Base-by-base conservation (phyloP, 805 yeast species). In the Kodamaea lidongshanica region DNA sequence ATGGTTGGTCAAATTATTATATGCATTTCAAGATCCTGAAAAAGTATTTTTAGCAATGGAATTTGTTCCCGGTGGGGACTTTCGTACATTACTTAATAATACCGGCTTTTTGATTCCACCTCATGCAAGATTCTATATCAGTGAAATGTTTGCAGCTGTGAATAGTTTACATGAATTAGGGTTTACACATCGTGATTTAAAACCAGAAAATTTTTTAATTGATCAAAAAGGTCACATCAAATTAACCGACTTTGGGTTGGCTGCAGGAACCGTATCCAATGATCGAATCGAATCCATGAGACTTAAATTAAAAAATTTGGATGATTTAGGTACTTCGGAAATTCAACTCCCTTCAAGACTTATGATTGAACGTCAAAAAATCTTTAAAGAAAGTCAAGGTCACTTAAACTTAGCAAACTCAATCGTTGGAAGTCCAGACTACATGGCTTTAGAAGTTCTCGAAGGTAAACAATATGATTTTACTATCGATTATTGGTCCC, bases 1-100 rank as follows among this genome's bases (percentile, higher is more conserved):
- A 37, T 92, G 99, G 99, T 67, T 92, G 21, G 98, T 92, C 23
- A 87, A 87, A 57, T 67, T 92, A 29, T 68, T 86, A 35, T 92
- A 92, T 54, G 96, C 97, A 2, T 92, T 92, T 62, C 99, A 92
- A 56, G 97, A 92, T 58, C 58, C 79, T 0, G 88, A 83, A 39
- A 83, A 82, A 49, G 83, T 92, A 17, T 92, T 85, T 46, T 67
- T 92, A 49, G 98, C 98, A 2, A 92, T 92, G 99, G 98, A 92
- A 55, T 92, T 84, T 56, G 98, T 92, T n/a, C 96, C 99, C 6
- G 99, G 99, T 36, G 99, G 99, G 32, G 99, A 92, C 54, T 92
- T 85, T 65, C 78, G 99, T 52, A 92, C 98, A 0, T 62, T 92
- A 37, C 72, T 92, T 41, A 88, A 87, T 56, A 89, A 88, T 54